Base-by-base conservation (phyloP, 495 filamentous ascomycete genomes). In the Choiromyces venosus region DNA sequence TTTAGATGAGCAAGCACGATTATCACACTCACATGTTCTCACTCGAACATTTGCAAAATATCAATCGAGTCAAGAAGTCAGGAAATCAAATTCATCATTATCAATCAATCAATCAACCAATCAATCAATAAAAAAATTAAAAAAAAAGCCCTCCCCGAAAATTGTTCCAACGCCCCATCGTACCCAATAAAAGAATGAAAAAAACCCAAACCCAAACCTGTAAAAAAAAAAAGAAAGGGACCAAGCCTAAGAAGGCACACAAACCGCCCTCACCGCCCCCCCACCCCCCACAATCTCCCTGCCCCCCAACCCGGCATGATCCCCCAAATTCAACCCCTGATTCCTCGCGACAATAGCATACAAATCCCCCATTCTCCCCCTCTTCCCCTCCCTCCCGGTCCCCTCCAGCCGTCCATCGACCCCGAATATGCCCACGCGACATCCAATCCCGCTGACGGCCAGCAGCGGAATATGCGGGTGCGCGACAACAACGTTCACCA, bases 361-460 rank as follows among this genome's bases (percentile, higher is more conserved):
- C 10, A 61, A 25, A 33, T 61, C 52, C 12, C 4, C 52, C 52
- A 61, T 61, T 12, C 52, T 25, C 2, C 25, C 25, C 52, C n/a
- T 56, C 46, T n/a, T n/a, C 8, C 52, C 52, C 52, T n/a, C 16
- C 3, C 52, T 61, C 52, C 52, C 52, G n/a, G n/a, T n/a, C 8
- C 52, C 52, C 52, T n/a, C 16, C 3, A n/a, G 25, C 52, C 52
- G n/a, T 29, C 52, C 52, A n/a, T 61, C 52, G 2, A 61, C 52
- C 10, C n/a, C n/a, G n/a, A 92, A 93, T 36, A 93, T 88, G 74
- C 92, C 92, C 83, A 93, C 88, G 1, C 90, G 92, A 52, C 88
- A 87, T 75, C 92, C 91, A 40, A 93, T 92, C 25, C 91, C 91
- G 0, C 88, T 90, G 12, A 87, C 88, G 2, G 91, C 91, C 39